Evolutionary conservation across 73 alveolate species (phyloP), one percentile per base, ranked within the genome.

Genomic region (Urostyla sp.): DNA sequence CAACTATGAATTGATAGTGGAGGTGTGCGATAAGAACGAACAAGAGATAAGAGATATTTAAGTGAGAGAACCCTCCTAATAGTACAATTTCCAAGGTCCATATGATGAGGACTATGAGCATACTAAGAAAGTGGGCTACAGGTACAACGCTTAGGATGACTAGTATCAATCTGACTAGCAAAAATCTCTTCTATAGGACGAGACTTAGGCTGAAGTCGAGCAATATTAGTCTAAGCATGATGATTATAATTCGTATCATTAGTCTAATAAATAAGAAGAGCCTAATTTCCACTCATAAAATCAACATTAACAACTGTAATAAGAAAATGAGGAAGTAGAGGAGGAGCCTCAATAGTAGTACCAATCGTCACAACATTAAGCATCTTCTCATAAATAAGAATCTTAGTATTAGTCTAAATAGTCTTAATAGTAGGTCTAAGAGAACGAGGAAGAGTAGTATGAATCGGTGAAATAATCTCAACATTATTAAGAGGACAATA

Each of bases 1-100:
- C 69, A 69, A 69, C 34, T 69, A 69, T 49, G 83, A 69, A 49
- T 30, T 69, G 43, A 18, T 46, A 30, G 83, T 69, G 36, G 83
- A 69, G 16, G 83, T 46, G 31, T 11, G n/a, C 1, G 60, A 44
- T 24, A 40, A 8, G 20, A 28, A 21, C 6, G n/a, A 37, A 40
- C 16, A 4, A 21, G 60, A 13, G 4, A 21, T 20, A 40, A 48
- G 37, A 27, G 60, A 63, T 38, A n/a, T n/a, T 16, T 28, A 37
- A 63, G 51, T 40, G 51, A 40, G 51, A n/a, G n/a, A n/a, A n/a
- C n/a, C n/a, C n/a, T n/a, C n/a, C n/a, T n/a, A n/a, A n/a, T n/a
- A n/a, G n/a, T n/a, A n/a, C n/a, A n/a, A n/a, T n/a, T n/a, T n/a
- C n/a, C n/a, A n/a, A n/a, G n/a, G n/a, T n/a, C n/a, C n/a, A n/a